Evolutionary conservation across 257 asterid species (phyloP), one percentile per base, ranked within the genome.

Genomic region (Nicotiana undulata): DNA sequence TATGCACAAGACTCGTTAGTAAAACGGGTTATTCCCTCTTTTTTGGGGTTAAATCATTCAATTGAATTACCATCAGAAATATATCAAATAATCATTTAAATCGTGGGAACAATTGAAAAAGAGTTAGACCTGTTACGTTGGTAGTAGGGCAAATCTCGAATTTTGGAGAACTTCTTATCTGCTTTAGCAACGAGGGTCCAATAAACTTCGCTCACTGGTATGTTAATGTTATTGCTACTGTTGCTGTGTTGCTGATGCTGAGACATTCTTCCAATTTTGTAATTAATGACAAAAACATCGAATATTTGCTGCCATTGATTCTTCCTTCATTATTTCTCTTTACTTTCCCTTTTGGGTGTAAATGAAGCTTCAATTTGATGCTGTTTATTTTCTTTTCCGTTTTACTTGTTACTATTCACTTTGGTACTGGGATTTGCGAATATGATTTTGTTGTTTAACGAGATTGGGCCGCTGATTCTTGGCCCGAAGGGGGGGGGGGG

Each of bases 121-220:
- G 1, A 0, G 20, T 22, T 22, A 22, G 70, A 95, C 99, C 97
- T 87, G 82, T 92, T 91, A 75, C 97, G 95, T 82, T 93, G 97
- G 83, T 95, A 92, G 83, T 90, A 93, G 15, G 97, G 97, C 85
- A 93, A 90, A 88, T 95, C 98, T 18, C 98, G 92, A 87, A 95
- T 95, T 93, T 95, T 92, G 29, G 98, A 92, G 87, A 95, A 93
- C 80, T 95, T 95, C 91, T 92, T 95, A 86, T 95, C 98, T 80
- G 98, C 99, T 85, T 95, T 95, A 81, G 98, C 96, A 70, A 92
- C 99, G 85, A 95, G 89, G 52, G 90, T 63, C 98, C 98, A 94
- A 85, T 93, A 95, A 24, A 89, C 89, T 90, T 95, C 98, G 88
- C 80, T 91, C 84, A 92, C 96, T 63, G 98, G 98, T 84, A 95